A percentile compares a stretch with the other conserved stretches of the same genome.
These are phyloP conservation scores for Boletus tomentosulus DNA, from an alignment of 768 basidiomycete genomes.

Conservation along the genomic window DNA sequence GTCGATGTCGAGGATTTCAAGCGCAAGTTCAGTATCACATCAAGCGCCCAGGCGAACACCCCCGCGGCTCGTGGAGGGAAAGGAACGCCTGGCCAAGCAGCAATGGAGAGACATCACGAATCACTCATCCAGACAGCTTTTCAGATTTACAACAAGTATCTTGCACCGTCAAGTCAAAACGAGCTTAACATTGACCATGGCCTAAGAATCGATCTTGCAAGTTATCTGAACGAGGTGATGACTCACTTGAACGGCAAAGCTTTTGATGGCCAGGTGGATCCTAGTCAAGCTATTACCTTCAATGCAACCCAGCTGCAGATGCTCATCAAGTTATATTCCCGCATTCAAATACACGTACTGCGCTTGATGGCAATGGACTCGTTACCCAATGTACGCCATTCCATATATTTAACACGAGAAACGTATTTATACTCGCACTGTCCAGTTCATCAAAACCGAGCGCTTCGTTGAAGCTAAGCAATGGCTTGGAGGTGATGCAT, in stretches of 20 bases:
- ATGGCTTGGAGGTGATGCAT: slow-evolving; percentile 74
- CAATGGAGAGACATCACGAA: slow-evolving; percentile 98
- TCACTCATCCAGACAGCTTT: slow-evolving; percentile 92
- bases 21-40: slow-evolving; percentile 92
- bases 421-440: slow-evolving; percentile 6
- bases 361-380: slow-evolving; percentile 98
- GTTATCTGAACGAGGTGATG: slow-evolving; percentile 89
- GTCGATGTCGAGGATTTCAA: slow-evolving; percentile 97
- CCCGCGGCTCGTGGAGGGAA: slow-evolving; percentile 38
- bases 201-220: slow-evolving; percentile 88
- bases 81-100: slow-evolving; percentile 68
- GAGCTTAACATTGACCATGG: slow-evolving; percentile 99
- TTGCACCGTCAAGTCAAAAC: slow-evolving; percentile 91
- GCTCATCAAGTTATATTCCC: slow-evolving; percentile 89
- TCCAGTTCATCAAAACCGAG: slow-evolving; percentile 83
- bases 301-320: slow-evolving; percentile 95
- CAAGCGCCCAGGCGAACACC: slow-evolving; percentile 71
- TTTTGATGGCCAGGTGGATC: slow-evolving; percentile 77
- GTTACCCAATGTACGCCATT: slow-evolving; percentile 77
- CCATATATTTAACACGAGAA: not conserved
- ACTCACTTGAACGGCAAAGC: slow-evolving; percentile 69
- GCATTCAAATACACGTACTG: slow-evolving; percentile 96
- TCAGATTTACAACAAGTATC: slow-evolving; percentile 89
- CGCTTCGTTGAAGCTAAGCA: slow-evolving; percentile 76
- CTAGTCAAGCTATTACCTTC: slow-evolving; percentile 75